Conservation (phyloP, 2,329 filamentous ascomycete genomes). For the Magnaporthales sp. region DNA sequence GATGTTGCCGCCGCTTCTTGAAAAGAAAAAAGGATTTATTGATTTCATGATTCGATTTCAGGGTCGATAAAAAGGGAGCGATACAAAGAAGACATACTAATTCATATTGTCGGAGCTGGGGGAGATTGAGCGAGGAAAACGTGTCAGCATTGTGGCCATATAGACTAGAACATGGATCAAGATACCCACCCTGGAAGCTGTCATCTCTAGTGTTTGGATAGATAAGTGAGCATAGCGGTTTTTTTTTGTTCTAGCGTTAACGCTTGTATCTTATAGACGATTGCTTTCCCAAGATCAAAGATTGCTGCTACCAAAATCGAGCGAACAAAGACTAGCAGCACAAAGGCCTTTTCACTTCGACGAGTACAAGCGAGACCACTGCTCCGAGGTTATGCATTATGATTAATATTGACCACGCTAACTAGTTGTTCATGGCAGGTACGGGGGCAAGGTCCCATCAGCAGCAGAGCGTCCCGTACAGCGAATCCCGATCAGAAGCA, state of each 20-base stretch:
- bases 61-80: not conserved
- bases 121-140: not conserved
- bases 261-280: not conserved
- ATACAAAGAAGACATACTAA: not conserved
- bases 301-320: not conserved
- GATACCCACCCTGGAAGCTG: not conserved
- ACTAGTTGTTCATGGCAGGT: not conserved
- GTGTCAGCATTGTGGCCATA: too few species aligned
- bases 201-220: not conserved
- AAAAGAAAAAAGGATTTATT: not conserved
- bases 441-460: not conserved
- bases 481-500: constrained; percentile 20
- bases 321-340: too few species aligned
- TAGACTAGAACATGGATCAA: not conserved
- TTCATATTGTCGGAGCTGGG: not conserved
- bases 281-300: not conserved
- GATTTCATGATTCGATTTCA: not conserved
- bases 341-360: too few species aligned
- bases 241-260: not conserved
- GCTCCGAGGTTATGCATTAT: not conserved
- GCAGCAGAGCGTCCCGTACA: not conserved
- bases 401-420: not conserved
- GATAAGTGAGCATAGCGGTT: not conserved
- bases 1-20: not conserved
- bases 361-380: not conserved